Base-by-base conservation (phyloP, 305 asterid species). In the Coffea humblotiana region DNA sequence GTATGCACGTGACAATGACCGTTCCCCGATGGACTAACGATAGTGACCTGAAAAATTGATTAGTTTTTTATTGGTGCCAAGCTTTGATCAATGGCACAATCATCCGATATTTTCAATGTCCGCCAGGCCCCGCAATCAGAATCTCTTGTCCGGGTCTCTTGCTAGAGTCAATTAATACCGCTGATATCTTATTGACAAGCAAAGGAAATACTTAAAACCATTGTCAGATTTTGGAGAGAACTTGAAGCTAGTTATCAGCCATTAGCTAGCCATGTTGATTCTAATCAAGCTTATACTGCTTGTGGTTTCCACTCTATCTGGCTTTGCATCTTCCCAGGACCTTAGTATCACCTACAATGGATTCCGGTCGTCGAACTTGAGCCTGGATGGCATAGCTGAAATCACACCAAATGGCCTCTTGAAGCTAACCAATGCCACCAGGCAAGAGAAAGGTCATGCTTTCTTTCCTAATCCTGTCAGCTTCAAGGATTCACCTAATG, bases 381-480 rank as follows among this genome's bases (percentile, higher is more conserved):
- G 43, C 43, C 43, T 40, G 43, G 43, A 40, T 40, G 43, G 43
- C 43, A 40, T 40, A 40, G 43, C 43, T 40, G 43, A 76, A 61
- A 10, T 86, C 54, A 75, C 58, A 9, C 43, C 80, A 43, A 78
- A 75, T 73, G 86, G 86, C 15, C 78, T 87, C 12, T 81, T 87
- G 78, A 35, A 69, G 51, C 74, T 87, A 56, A 84, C 86, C 35
- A 84, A 82, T 40, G 63, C 70, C 29, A 63, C 83, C 60, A 72
- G 32, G 4, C 81, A 67, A 52, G 21, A 37, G 66, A 48, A 29
- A 27, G 86, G 90, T 4, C 88, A 84, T 29, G 88, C 90, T 68
- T 2, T 40, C 43, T 40, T 40, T 40, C 43, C 43, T 40, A 40
- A 40, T 40, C 43, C 43, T 4, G 43, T 40, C 43, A 40, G 43